Evolutionary conservation across 148 eudicot species (phyloP), one percentile per base, ranked within the genome.

Genomic region (Euryodendron excelsum): DNA sequence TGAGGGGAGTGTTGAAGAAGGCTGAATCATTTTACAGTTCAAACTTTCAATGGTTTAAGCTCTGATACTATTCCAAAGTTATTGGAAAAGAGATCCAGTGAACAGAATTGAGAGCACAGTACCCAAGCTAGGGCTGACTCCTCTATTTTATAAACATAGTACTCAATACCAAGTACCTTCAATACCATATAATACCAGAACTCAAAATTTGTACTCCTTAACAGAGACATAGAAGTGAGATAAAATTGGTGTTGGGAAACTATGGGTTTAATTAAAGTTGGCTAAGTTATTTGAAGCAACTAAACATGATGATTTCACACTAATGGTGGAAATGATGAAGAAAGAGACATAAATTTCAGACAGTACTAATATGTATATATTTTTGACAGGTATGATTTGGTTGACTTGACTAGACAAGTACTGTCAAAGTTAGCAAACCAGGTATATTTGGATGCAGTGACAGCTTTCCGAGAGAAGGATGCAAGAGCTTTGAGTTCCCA

Each of bases 321-420:
- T 53, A 9, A 52, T 50, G 27, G 44, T 20, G 11, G 3, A 36
- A 52, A 77, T n/a, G 28, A 76, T 30, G 21, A 33, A 39, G 73
- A 20, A 45, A 25, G n/a, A 41, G 21, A 45, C 0, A 21, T 1
- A 27, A 50, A 50, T 50, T 66, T 48, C n/a, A 53, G 50, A 33
- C 30, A 64, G 27, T 5, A 48, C 78, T 71, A 55, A 82, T 48
- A 20, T 23, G 21, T 75, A n/a, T 15, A 21, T 61, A 39, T 30
- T 41, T 8, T 61, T 69, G 79, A 80, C 90, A 96, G 98, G 90
- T 96, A 96, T 70, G 99, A 96, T 85, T 88, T 96, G 90, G 99
- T 96, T 79, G 99, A 96, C 81, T 86, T 96, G 89, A 90, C 92
- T 48, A 90, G 99, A 78, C 99, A 96, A 88, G 92, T 85, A 63